Evolutionary conservation across 1,284 basidiomycete genomes (phyloP), one percentile per base, ranked within the genome.

Genomic region (Trichosporon coremiiforme): DNA sequence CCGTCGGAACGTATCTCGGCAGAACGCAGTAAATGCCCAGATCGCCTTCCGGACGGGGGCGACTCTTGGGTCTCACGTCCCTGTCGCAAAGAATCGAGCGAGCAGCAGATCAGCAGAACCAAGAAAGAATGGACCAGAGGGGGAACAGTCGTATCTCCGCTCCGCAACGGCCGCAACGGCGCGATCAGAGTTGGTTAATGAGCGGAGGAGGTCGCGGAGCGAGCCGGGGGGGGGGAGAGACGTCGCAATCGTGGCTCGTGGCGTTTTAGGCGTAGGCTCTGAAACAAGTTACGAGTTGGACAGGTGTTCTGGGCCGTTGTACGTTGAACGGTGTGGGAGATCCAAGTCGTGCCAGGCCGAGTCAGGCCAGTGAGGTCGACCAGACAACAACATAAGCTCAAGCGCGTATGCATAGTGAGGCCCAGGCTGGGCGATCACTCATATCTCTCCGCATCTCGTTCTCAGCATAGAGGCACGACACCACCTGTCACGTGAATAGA

Each of bases 331-430:
- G 25, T 25, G 25, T 25, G 25, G 25, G 25, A 25, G 25, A 25
- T 25, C 25, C 25, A 25, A 25, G 25, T 25, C 25, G 25, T 25
- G 25, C 25, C 25, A 3, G 25, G 25, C 25, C 25, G 25, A 25
- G 25, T 25, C 25, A 25, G 25, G 25, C 25, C 25, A 25, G 25
- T 25, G 25, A 25, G 33, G 41, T 45, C 41, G 41, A 45, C 41
- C 41, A 45, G 41, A 45, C 41, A 12, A 45, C 41, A 57, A 20
- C 53, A 35, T 33, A 62, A 62, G 57, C 57, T 62, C 29, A 62
- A 62, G 57, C 57, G 57, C 57, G 31, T 62, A 62, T 62, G 57
- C 57, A 62, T 62, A 62, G 57, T 33, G 29, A 25, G 31, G 57
- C 8, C 57, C 22, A n/a, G 31, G 57, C 57, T 17, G 31, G 57